phyloP scores from a whole-genome alignment of 225 moss, liverwort and hornwort species.

The Antitrichia curtipendula region DNA sequence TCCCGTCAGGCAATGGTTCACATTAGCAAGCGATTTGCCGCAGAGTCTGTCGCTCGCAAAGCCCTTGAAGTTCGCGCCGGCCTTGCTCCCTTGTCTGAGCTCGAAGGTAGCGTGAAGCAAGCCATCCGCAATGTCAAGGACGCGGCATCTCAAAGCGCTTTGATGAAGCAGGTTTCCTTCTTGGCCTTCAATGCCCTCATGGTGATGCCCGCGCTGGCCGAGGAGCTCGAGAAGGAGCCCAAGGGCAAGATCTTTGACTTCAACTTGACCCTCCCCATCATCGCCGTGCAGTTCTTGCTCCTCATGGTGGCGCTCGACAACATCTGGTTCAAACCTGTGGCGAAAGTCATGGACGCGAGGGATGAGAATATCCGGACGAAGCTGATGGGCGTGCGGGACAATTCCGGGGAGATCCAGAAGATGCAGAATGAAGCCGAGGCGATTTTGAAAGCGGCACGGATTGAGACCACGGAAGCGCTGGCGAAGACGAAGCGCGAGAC shows the following conservation, averaged over 20 bases:
- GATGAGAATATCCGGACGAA: conserved; percentile 66
- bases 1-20: background rate
- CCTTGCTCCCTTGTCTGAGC: conserved; percentile 15
- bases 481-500: conserved; percentile 87
- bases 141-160: conserved; percentile 11
- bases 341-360: conserved; percentile 73
- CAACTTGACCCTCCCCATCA: conserved; percentile 88
- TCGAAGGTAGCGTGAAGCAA: conserved; percentile 54
- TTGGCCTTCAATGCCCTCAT: conserved; percentile 70
- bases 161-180: conserved; percentile 59
- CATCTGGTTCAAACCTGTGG: conserved; percentile 98
- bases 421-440: conserved; percentile 81
- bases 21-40: background rate
- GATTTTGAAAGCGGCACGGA: conserved; percentile 69
- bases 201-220: conserved; percentile 73
- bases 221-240: conserved; percentile 68
- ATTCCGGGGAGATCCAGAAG: conserved; percentile 83
- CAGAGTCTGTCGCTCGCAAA: conserved; percentile 38
- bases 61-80: conserved; percentile 55
- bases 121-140: conserved; percentile 21
- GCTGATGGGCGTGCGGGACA: conserved; percentile 83
- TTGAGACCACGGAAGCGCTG: conserved; percentile 75
- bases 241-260: conserved; percentile 99
- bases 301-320: conserved; percentile 94
- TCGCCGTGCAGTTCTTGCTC: conserved; percentile 74